These are phyloP conservation scores for Piper longum DNA, from an alignment of 164 flowering plant genomes.

Conservation along the genomic window DNA sequence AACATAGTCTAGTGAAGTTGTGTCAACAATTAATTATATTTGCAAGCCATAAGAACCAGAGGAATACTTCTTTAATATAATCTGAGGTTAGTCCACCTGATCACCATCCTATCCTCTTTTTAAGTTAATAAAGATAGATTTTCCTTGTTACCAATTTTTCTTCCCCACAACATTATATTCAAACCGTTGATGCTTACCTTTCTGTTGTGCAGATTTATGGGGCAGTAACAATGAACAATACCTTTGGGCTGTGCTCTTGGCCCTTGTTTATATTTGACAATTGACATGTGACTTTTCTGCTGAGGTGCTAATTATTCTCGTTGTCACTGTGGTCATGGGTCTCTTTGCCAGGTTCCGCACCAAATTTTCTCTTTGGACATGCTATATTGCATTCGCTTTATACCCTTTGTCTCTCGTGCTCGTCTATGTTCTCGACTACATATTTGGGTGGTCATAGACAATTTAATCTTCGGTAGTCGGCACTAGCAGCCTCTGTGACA, in stretches of 20 bases:
- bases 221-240: conserved; percentile 60
- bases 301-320: conserved; percentile 53
- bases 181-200: background rate
- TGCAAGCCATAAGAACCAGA: conserved; percentile 53
- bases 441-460: conserved; percentile 51
- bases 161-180: no score
- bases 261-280: conserved; percentile 45
- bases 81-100: conserved; percentile 52
- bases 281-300: conserved; percentile 76
- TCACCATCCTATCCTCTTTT: background rate
- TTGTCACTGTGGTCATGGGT: conserved; percentile 60
- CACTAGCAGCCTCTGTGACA: no score
- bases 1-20: conserved; percentile 83
- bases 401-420: conserved; percentile 63
- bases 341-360: conserved; percentile 50
- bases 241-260: conserved; percentile 64
- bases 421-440: conserved; percentile 60
- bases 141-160: no score
- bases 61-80: conserved; percentile 68
- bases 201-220: conserved; percentile 50
- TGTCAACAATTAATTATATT: conserved; percentile 69
- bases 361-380: conserved; percentile 71
- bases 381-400: conserved; percentile 34
- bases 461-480: no score
- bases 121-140: background rate